phyloP scores from a whole-genome alignment of 306 rosid genomes.

The Abrus precatorius region DNA sequence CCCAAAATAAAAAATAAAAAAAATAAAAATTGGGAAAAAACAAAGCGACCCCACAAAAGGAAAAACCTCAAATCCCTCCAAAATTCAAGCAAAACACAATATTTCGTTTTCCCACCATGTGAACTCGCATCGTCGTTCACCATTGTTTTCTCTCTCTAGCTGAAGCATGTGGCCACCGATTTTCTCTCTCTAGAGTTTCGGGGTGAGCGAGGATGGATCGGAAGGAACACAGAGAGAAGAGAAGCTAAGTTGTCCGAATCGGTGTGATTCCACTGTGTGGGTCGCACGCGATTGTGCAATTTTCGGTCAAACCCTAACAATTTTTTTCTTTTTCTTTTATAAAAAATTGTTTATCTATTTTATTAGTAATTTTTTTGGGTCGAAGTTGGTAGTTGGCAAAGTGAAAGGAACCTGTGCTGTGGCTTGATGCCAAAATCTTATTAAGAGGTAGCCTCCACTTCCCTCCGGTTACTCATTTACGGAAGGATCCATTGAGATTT shows the following conservation, averaged over 20 bases:
- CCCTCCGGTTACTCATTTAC: slow-evolving; percentile 3
- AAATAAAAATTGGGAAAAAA: neutral
- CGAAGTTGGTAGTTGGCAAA: slow-evolving; percentile 23
- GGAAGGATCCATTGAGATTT: slow-evolving; percentile 14
- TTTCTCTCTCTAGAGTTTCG: slow-evolving; percentile 63
- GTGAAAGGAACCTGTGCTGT: slow-evolving; percentile 1
- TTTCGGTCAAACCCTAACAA: slow-evolving; percentile 72
- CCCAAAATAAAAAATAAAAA: neutral
- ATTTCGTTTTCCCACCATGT: slow-evolving; percentile 56
- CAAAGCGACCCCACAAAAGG: slow-evolving; percentile 47
- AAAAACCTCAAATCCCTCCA: slow-evolving; percentile 58
- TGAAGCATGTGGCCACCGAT: slow-evolving; percentile 21
- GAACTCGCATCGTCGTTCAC: slow-evolving; percentile 44
- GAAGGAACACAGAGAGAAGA: slow-evolving; percentile 44
- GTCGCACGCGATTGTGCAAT: slow-evolving; percentile 65
- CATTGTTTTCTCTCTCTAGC: slow-evolving; percentile 40
- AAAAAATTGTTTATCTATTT: neutral
- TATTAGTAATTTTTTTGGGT: neutral
- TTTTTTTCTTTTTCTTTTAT: neutral
- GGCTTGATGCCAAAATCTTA: slow-evolving; percentile 4
- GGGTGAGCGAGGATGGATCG: slow-evolving; percentile 11
- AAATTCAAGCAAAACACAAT: slow-evolving; percentile 53
- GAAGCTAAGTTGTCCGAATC: slow-evolving; percentile 67
- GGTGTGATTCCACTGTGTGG: slow-evolving; percentile 61
- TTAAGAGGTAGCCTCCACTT: slow-evolving; percentile 33